Evolutionary conservation across 495 filamentous ascomycete genomes (phyloP).

Genomic region (Neurospora sp.): DNA sequence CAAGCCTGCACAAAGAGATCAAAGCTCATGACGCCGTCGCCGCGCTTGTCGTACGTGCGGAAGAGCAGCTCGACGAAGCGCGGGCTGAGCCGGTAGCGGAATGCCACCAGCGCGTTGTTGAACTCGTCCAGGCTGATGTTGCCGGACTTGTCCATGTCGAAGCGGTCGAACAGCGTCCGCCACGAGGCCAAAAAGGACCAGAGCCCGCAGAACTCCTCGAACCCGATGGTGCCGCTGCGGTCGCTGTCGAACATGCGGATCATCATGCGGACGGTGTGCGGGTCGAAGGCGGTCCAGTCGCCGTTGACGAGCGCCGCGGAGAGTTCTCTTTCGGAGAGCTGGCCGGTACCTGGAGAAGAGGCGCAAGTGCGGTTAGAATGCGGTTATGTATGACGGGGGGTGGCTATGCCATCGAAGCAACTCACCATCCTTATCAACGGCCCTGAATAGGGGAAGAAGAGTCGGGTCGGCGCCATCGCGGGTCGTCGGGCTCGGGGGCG

Average conservation of each 20-base stretch:
- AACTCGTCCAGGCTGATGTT: conserved; percentile 83
- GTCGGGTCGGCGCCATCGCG: conserved; percentile 56
- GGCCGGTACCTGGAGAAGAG: conserved; percentile 51
- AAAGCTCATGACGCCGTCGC: conserved; percentile 70
- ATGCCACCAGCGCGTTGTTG: conserved; percentile 81
- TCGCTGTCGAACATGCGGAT: conserved; percentile 97
- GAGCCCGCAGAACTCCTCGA: conserved; percentile 89
- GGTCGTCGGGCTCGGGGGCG: conserved; percentile 55
- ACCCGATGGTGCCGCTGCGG: conserved; percentile 78
- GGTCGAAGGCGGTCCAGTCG: conserved; percentile 88
- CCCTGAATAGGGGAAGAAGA: conserved; percentile 78
- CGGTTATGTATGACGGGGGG: neutral
- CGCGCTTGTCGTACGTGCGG: conserved; percentile 48
- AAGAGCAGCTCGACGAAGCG: conserved; percentile 79
- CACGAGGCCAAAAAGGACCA: conserved; percentile 94
- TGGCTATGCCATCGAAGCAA: neutral
- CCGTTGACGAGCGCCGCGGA: conserved; percentile 90
- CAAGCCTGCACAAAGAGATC: conserved; percentile 97
- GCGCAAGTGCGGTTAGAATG: neutral
- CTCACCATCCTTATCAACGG: conserved; percentile 75
- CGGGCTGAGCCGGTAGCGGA: conserved; percentile 82
- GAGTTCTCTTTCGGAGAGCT: conserved; percentile 80
- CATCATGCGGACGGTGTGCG: conserved; percentile 97
- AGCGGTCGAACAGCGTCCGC: conserved; percentile 89
- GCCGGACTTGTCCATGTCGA: conserved; percentile 80